Conservation (phyloP, 2,329 filamentous ascomycete species). For the Cadophora luteo-olivacea region DNA sequence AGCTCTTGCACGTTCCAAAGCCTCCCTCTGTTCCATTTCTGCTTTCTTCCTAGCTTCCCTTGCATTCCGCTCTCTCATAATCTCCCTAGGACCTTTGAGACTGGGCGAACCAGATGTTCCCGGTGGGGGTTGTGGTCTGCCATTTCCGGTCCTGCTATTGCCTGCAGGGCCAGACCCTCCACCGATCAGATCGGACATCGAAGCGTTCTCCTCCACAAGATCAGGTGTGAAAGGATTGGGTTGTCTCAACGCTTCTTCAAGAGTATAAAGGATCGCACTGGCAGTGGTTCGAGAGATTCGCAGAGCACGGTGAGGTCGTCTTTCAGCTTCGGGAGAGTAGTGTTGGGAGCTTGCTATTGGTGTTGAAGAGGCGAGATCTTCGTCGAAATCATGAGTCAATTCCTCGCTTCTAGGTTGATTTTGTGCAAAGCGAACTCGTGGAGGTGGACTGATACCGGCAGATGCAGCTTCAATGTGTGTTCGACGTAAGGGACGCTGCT, state of each 20-base stretch:
- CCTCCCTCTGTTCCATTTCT: constrained; percentile 57
- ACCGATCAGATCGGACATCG: constrained; percentile 85
- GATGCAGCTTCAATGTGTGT: constrained; percentile 45
- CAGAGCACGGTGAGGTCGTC: constrained; percentile 54
- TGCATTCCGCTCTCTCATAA: constrained; percentile 93
- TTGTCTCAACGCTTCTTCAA: constrained; percentile 87
- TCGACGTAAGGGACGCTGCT: constrained; percentile 35
- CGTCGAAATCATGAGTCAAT: constrained; percentile 40
- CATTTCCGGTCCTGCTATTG: constrained; percentile 59
- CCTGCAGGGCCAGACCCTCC: constrained; percentile 62
- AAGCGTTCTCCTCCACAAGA: constrained; percentile 84
- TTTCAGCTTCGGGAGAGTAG: constrained; percentile 36
- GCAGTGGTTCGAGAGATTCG: constrained; percentile 85
- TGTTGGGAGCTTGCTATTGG: constrained; percentile 35
- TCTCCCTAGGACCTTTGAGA: constrained; percentile 84
- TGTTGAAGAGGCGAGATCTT: constrained; percentile 39
- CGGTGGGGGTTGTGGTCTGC: constrained; percentile 54
- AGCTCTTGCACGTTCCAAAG: constrained; percentile 53
- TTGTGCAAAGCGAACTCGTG: constrained; percentile 36
- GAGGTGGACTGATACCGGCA: constrained; percentile 43
- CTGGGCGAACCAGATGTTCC: constrained; percentile 57
- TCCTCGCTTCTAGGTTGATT: constrained; percentile 30
- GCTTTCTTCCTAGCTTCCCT: constrained; percentile 74
- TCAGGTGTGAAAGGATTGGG: constrained; percentile 86
- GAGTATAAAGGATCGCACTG: constrained; percentile 87